These are phyloP conservation scores for Jamesozyma rosinii DNA, from an alignment of 805 yeast species.

Conservation along the genomic window DNA sequence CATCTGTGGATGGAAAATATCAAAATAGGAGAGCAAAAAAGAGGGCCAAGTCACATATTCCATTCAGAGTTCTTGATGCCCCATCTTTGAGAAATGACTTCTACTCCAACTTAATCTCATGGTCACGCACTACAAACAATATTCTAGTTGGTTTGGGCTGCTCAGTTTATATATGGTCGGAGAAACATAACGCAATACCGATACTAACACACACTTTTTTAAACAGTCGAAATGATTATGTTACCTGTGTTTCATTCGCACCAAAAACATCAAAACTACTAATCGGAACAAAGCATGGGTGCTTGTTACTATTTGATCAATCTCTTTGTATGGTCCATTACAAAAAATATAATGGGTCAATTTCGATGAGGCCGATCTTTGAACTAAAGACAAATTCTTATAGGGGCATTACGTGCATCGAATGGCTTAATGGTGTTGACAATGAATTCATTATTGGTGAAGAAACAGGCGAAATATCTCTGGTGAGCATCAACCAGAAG, in stretches of 20 bases:
- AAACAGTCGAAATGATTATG: constrained; percentile 28
- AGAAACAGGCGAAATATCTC: constrained; percentile 49
- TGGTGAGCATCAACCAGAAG: constrained; percentile 28
- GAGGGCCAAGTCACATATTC: constrained; percentile 32
- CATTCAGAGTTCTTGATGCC: constrained; percentile 52
- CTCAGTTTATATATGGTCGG: constrained; percentile 56
- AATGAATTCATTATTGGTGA: constrained; percentile 51
- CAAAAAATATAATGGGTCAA: constrained; percentile 1
- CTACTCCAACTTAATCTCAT: constrained; percentile 64
- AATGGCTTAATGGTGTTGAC: constrained; percentile 40
- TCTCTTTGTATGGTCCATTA: constrained; percentile 11
- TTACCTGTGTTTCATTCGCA: constrained; percentile 54
- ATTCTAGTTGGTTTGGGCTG: constrained; percentile 61
- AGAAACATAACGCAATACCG: constrained; percentile 36
- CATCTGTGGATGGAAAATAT: too few species aligned
- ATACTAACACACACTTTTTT: constrained; percentile 34
- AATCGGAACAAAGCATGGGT: constrained; percentile 53
- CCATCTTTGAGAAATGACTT: constrained; percentile 69
- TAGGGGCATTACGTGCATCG: constrained; percentile 46
- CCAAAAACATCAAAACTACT: constrained; percentile 37
- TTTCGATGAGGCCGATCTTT: constrained; percentile 11
- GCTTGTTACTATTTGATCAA: constrained; percentile 39
- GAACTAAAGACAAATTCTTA: constrained; percentile 22
- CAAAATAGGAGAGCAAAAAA: constrained; percentile 16
- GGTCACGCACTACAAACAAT: constrained; percentile 46